Conservation (phyloP, 768 basidiomycete genomes). For the Mycena alexandri region DNA sequence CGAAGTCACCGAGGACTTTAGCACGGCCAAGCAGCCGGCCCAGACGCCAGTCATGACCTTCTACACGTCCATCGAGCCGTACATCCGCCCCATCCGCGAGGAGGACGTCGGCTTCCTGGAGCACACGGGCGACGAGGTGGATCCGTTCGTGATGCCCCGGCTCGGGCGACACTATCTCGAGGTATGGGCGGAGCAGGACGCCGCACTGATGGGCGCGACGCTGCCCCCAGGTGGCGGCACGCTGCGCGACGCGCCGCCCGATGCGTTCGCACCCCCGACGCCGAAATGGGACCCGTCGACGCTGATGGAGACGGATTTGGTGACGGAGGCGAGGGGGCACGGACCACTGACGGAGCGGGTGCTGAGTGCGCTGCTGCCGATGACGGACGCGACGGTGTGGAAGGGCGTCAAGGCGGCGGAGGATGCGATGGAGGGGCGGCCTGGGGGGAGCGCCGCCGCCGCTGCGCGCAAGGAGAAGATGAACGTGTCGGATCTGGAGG, state of each 20-base stretch:
- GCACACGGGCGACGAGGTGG: constrained; percentile 90
- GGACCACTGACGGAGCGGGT: constrained; percentile 91
- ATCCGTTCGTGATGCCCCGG: constrained; percentile 88
- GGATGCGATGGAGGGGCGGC: constrained; percentile 87
- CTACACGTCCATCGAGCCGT: constrained; percentile 90
- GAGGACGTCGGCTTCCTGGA: constrained; percentile 96
- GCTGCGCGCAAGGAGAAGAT: constrained; percentile 81
- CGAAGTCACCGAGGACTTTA: constrained; percentile 92
- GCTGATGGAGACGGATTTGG: constrained; percentile 76
- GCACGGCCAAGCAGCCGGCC: constrained; percentile 81
- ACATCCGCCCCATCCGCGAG: constrained; percentile 89
- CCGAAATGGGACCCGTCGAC: constrained; percentile 90
- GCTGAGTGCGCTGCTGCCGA: constrained; percentile 79
- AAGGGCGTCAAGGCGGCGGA: constrained; percentile 87
- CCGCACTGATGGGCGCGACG: constrained; percentile 56
- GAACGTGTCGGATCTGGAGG: constrained; percentile 85
- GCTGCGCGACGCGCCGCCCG: constrained; percentile 51
- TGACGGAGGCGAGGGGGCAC: constrained; percentile 83
- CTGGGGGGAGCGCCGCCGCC: constrained; percentile 83
- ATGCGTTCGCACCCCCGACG: constrained; percentile 61
- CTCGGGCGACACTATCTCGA: constrained; percentile 91
- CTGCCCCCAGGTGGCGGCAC: constrained; percentile 29
- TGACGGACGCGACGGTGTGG: constrained; percentile 73
- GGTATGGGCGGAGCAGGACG: constrained; percentile 95
- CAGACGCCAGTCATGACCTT: constrained; percentile 83